phyloP scores from a whole-genome alignment of 2,329 filamentous ascomycete genomes.

The Phoma sp. region DNA sequence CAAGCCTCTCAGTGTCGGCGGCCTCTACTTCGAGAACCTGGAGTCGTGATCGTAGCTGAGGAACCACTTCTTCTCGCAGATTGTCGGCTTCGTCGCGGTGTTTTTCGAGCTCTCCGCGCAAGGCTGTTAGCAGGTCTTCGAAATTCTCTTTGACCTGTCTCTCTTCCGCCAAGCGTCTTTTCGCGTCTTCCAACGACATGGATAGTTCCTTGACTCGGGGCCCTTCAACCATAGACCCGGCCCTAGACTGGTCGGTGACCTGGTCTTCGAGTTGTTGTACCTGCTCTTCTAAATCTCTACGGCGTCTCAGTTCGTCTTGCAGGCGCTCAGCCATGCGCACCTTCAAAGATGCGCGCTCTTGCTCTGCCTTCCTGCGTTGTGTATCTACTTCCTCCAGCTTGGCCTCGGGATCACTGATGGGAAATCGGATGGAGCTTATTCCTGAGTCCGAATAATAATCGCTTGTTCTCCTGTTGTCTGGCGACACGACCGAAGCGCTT shows the following conservation, averaged over 20 bases:
- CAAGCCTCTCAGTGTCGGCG: slow-evolving; percentile 72
- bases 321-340: slow-evolving; percentile 84
- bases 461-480: slow-evolving; percentile 78
- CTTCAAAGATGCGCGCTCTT: slow-evolving; percentile 86
- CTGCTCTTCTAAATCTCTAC: slow-evolving; percentile 80
- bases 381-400: slow-evolving; percentile 77
- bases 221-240: slow-evolving; percentile 37
- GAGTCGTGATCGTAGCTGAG: slow-evolving; percentile 75
- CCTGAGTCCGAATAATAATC: slow-evolving; percentile 99
- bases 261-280: slow-evolving; percentile 82
- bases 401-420: slow-evolving; percentile 64
- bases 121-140: slow-evolving; percentile 84
- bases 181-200: slow-evolving; percentile 78
- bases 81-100: slow-evolving; percentile 90
- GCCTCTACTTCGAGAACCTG: slow-evolving; percentile 80
- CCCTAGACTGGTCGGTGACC: slow-evolving; percentile 54
- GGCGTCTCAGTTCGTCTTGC: slow-evolving; percentile 80
- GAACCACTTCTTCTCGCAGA: slow-evolving; percentile 85
- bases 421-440: slow-evolving; percentile 80
- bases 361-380: slow-evolving; percentile 82
- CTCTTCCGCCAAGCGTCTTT: slow-evolving; percentile 83
- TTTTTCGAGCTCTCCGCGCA: slow-evolving; percentile 81
- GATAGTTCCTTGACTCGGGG: slow-evolving; percentile 79
- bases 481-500: slow-evolving; percentile 61
- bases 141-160: slow-evolving; percentile 89